These are phyloP conservation scores for Tolypocladium tundrense DNA, from an alignment of 2,329 filamentous ascomycete genomes.

Conservation along the genomic window DNA sequence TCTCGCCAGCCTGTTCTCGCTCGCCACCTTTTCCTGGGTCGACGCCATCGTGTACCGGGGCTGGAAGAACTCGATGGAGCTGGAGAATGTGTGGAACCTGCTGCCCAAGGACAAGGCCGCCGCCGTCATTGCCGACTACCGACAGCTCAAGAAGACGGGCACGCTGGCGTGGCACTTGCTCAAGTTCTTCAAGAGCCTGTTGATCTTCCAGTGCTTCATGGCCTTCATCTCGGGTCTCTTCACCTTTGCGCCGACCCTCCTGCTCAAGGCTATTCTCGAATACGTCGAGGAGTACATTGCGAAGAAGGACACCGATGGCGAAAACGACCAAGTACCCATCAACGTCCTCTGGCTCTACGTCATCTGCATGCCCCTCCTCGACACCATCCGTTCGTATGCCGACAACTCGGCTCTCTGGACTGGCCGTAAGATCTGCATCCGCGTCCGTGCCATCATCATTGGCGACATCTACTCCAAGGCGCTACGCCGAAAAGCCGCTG, in stretches of 20 bases:
- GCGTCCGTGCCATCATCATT: constrained; percentile 86
- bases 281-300: constrained; percentile 66
- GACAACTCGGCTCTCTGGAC: constrained; percentile 87
- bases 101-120: constrained; percentile 80
- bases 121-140: constrained; percentile 68
- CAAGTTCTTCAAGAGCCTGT: constrained; percentile 68
- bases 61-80: constrained; percentile 73
- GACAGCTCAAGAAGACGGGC: constrained; percentile 73
- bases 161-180: constrained; percentile 71
- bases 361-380: constrained; percentile 75
- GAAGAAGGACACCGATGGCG: background rate
- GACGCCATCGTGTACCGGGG: constrained; percentile 83
- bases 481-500: constrained; percentile 77
- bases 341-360: constrained; percentile 97
- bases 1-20: constrained; percentile 76
- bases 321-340: constrained; percentile 53
- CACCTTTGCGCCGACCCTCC: constrained; percentile 82
- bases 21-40: constrained; percentile 84
- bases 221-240: constrained; percentile 72
- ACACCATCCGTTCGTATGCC: constrained; percentile 68
- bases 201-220: constrained; percentile 71
- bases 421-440: constrained; percentile 87
- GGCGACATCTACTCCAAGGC: constrained; percentile 97
- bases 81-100: constrained; percentile 86
- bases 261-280: constrained; percentile 84